A percentile compares a stretch with the other conserved stretches of the same genome.
Conservation (phyloP, 441 rosid species). For the Corymbia calophylla region DNA sequence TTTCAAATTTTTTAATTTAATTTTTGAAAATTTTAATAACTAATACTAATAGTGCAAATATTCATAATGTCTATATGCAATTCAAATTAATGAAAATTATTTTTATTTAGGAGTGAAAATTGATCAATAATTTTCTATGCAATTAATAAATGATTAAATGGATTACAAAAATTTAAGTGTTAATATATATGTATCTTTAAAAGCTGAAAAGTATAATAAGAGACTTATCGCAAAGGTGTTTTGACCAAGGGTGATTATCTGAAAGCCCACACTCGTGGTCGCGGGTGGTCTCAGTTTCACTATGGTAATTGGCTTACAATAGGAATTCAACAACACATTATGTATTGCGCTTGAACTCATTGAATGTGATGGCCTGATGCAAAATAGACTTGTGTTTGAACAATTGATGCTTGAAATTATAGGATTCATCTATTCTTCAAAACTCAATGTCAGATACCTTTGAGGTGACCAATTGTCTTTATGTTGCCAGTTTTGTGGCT, state of each 20-base stretch:
- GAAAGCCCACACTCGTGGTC: not conserved
- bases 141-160: too few relatives aligned
- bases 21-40: too few relatives aligned
- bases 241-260: not conserved
- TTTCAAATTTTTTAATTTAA: too few relatives aligned
- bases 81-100: too few relatives aligned
- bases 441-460: not conserved
- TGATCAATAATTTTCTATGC: too few relatives aligned
- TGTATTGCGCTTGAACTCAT: not conserved
- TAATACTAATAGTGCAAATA: too few relatives aligned
- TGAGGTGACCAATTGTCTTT: not conserved
- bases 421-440: not conserved
- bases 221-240: too few relatives aligned
- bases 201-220: conserved; percentile 57
- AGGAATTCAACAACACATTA: not conserved
- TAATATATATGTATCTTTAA: not conserved
- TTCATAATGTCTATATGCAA: too few relatives aligned
- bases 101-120: too few relatives aligned
- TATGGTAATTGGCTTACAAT: not conserved
- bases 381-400: not conserved
- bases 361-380: not conserved
- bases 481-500: conserved; percentile 62
- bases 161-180: too few relatives aligned
- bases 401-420: not conserved
- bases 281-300: not conserved